Evolutionary conservation across 2,329 filamentous ascomycete species (phyloP).

Genomic region (Diaporthe sp.): DNA sequence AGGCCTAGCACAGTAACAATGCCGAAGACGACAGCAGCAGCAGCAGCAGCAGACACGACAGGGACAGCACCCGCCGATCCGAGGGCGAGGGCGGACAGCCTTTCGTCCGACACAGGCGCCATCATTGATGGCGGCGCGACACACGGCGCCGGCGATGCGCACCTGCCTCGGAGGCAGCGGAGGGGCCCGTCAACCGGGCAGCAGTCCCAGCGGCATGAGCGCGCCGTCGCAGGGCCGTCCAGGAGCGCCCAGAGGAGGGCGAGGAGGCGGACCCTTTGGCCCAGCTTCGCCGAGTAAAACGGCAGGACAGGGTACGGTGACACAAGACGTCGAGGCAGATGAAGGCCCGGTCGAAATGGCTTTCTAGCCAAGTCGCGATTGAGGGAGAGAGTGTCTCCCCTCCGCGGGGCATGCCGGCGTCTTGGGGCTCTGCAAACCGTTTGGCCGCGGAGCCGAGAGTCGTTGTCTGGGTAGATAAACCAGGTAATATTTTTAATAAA

Average conservation of each 20-base stretch:
- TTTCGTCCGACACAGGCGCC: neutral
- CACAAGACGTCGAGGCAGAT: neutral
- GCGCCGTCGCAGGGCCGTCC: neutral
- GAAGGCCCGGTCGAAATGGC: neutral
- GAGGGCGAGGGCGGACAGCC: constrained; percentile 16
- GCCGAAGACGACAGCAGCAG: neutral
- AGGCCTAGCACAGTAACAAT: neutral
- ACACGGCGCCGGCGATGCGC: neutral
- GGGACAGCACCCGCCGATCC: neutral
- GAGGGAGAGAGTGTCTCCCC: neutral
- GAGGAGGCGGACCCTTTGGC: neutral
- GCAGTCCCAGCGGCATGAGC: neutral
- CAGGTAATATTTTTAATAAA: constrained; percentile 1
- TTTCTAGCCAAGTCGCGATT: neutral
- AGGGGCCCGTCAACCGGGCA: neutral
- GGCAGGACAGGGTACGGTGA: neutral
- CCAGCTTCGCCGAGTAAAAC: neutral
- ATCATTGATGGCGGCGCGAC: neutral
- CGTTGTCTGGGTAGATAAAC: neutral
- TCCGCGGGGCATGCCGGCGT: neutral
- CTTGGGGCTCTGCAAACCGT: neutral
- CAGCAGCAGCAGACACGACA: neutral
- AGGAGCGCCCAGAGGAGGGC: neutral
- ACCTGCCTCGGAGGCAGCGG: neutral
- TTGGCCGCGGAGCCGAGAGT: neutral